Evolutionary conservation across 345 rosid species (phyloP), one percentile per base, ranked within the genome.

Genomic region (Salix udensis): DNA sequence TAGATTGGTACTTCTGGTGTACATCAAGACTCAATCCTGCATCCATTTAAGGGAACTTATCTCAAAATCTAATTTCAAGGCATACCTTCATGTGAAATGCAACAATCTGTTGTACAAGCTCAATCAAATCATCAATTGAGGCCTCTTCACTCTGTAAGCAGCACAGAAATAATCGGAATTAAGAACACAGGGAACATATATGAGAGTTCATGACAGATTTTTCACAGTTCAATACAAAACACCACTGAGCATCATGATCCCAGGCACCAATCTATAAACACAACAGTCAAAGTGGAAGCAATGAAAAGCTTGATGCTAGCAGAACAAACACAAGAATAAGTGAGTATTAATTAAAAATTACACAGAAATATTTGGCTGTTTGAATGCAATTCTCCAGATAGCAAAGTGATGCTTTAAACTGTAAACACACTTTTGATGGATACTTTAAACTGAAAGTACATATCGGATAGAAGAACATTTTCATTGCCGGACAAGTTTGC

Each of bases 21-120:
- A 10, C 37, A 34, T 37, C 48, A 72, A 36, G 52, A 60, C 39
- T 62, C 40, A 73, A 60, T 14, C 23, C 34, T 23, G n/a, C 36
- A 23, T 67, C 7, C 9, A 19, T 44, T 39, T 4, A 42, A 7
- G 53, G 30, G 34, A 34, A 42, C 5, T 14, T 18, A 23, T 6
- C 26, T 13, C 2, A 52, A 46, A 70, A 60, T 31, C 5, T n/a
- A 34, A 71, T 14, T 48, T 24, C n/a, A 19, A 19, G 19, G 70
- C 58, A 76, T 68, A 90, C 98, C 94, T 92, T 89, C 99, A 96
- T 96, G 87, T 94, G 97, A 76, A 94, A 94, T 67, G 99, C 89
- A 80, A 91, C 97, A 78, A 96, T 92, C 84, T 94, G 90, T 76
- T 86, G 87, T 50, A 91, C 94, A 78, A 96, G 95, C 58, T 80